A percentile compares a stretch with the other conserved stretches of the same genome.
Evolutionary conservation across 768 basidiomycete genomes (phyloP).

Genomic region (Xerocomellus dryophilus): DNA sequence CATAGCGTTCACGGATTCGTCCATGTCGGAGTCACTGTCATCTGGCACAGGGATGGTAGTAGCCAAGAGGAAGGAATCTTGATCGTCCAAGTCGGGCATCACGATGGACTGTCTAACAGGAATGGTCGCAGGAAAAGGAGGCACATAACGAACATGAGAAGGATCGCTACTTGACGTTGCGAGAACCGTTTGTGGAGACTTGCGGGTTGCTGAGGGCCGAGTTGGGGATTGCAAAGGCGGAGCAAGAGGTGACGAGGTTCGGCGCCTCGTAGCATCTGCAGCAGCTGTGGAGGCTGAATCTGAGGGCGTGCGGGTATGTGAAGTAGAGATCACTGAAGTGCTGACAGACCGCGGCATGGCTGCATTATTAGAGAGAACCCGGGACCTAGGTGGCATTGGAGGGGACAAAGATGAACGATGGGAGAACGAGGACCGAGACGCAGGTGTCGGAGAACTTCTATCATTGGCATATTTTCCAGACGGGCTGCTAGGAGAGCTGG

Average conservation of each 20-base stretch:
- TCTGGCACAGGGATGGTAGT: slow-evolving; percentile 74
- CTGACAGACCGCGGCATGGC: slow-evolving; percentile 45
- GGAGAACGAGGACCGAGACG: slow-evolving; percentile 47
- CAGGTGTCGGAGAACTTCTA: slow-evolving; percentile 36
- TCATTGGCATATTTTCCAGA: slow-evolving; percentile 41
- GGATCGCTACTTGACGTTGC: slow-evolving; percentile 33
- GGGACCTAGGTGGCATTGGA: slow-evolving; percentile 41
- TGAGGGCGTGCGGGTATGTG: slow-evolving; percentile 46
- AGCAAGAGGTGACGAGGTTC: slow-evolving; percentile 51
- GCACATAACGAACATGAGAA: slow-evolving; percentile 19
- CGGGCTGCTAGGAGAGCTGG: slow-evolving; percentile 41
- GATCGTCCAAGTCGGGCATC: slow-evolving; percentile 41
- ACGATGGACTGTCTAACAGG: slow-evolving; percentile 45
- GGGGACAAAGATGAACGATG: slow-evolving; percentile 47
- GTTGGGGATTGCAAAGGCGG: slow-evolving; percentile 28
- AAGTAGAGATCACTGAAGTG: slow-evolving; percentile 25
- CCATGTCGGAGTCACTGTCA: slow-evolving; percentile 66
- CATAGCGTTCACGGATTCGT: slow-evolving; percentile 55
- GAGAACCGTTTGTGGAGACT: slow-evolving; percentile 37
- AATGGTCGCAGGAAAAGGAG: slow-evolving; percentile 21
- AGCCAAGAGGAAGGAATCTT: slow-evolving; percentile 68
- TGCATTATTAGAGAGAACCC: slow-evolving; percentile 39
- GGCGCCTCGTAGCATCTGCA: slow-evolving; percentile 35
- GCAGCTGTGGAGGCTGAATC: slow-evolving; percentile 30
- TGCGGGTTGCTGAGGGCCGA: slow-evolving; percentile 37